These are phyloP conservation scores for Aeschynomene evenia DNA, from an alignment of 306 rosid species.

Conservation along the genomic window DNA sequence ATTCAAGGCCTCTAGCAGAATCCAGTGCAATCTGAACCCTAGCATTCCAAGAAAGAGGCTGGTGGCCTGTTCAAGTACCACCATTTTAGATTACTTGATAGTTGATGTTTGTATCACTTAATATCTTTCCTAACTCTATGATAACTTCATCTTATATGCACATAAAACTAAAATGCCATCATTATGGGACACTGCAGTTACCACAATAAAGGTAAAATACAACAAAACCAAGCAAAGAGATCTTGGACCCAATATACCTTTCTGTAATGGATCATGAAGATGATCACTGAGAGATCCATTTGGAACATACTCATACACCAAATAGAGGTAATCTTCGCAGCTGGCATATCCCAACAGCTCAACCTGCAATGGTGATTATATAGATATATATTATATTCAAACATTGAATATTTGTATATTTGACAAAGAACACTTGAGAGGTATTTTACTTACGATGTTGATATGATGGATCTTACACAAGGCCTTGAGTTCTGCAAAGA, in stretches of 20 bases:
- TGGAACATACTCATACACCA: constrained; percentile 66
- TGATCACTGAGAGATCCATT: constrained; percentile 71
- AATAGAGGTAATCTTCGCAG: constrained; percentile 71
- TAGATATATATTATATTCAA: not conserved
- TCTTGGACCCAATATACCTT: constrained; percentile 45
- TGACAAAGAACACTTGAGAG: constrained; percentile 4
- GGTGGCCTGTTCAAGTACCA: constrained; percentile 45
- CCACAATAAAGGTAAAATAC: not conserved
- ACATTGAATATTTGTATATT: not conserved
- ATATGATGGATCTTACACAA: constrained; percentile 62
- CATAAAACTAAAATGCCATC: not conserved
- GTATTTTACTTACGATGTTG: constrained; percentile 49
- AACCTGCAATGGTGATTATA: constrained; percentile 49
- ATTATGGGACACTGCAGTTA: not conserved
- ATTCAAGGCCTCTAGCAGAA: constrained; percentile 75
- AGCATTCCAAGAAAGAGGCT: constrained; percentile 63
- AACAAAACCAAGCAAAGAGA: not conserved
- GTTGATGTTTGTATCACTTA: too few relatives aligned
- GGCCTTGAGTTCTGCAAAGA: constrained; percentile 71
- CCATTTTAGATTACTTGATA: constrained; percentile 13
- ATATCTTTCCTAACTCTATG: not conserved
- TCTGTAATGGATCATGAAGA: constrained; percentile 65
- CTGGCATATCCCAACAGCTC: constrained; percentile 76
- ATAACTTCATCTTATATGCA: not conserved
- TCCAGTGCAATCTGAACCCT: constrained; percentile 74